Evolutionary conservation across 1,139 yeast genomes (phyloP).

Genomic region (Blastobotrys aristatus): DNA sequence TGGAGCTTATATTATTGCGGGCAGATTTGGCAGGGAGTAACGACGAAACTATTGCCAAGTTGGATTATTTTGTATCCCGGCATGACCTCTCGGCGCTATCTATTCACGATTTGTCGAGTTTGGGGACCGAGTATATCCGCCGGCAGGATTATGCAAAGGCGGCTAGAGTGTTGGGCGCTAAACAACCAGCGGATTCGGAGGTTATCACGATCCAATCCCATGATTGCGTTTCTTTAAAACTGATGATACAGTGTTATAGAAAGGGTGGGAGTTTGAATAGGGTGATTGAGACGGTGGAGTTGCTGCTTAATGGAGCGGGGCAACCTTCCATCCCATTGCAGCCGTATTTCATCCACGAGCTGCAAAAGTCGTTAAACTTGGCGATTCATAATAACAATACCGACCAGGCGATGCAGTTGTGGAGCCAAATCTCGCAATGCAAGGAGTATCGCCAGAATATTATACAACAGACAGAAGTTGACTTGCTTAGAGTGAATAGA

Average conservation of each 20-base stretch:
- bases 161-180: slow-evolving; percentile 19
- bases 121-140: slow-evolving; percentile 21
- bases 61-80: slow-evolving; percentile 3
- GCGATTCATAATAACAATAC: slow-evolving; percentile 6
- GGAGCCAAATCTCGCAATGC: slow-evolving; percentile 11
- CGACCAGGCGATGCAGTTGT: slow-evolving; percentile 11
- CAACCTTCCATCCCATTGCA: slow-evolving; percentile 17
- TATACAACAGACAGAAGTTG: slow-evolving; percentile 14
- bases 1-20: slow-evolving; percentile 11
- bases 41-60: not conserved
- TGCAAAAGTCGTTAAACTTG: slow-evolving; percentile 13
- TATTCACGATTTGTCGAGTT: slow-evolving; percentile 15
- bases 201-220: slow-evolving; percentile 20
- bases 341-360: slow-evolving; percentile 18
- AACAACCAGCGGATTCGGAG: slow-evolving; percentile 13
- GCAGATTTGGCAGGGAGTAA: slow-evolving; percentile 1
- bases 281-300: slow-evolving; percentile 11
- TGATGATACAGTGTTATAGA: slow-evolving; percentile 19
- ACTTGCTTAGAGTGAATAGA: slow-evolving; percentile 8
- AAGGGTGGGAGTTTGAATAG: slow-evolving; percentile 13
- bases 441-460: slow-evolving; percentile 15
- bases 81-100: not conserved
- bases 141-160: slow-evolving; percentile 19
- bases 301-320: slow-evolving; percentile 15
- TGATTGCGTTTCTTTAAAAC: slow-evolving; percentile 20